Percentiles rank a stretch among this genome's conserved stretches.
Evolutionary conservation across 805 yeast species (phyloP).

Genomic region (Saturnispora kantuleensis): DNA sequence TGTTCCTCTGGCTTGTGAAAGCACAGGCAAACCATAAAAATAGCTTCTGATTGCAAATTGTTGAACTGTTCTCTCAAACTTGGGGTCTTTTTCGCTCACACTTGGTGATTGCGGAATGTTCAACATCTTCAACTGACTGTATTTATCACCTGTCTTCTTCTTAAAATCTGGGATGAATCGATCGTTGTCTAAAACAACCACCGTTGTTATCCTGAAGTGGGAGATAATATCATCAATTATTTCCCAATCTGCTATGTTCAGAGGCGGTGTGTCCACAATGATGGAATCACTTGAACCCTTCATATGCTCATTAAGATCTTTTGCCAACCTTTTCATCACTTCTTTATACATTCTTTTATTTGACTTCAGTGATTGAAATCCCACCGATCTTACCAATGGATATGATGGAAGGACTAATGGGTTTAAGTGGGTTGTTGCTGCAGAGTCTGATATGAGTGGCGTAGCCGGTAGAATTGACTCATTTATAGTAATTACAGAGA

Average conservation of each 20-base stretch:
- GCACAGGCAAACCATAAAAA: constrained; percentile 54
- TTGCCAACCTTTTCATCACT: background rate
- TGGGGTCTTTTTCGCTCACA: constrained; percentile 62
- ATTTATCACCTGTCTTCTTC: constrained; percentile 31
- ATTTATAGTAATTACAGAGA: constrained; percentile 42
- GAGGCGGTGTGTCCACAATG: constrained; percentile 67
- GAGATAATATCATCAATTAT: constrained; percentile 48
- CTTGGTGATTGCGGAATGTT: constrained; percentile 70
- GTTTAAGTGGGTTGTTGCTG: constrained; percentile 2
- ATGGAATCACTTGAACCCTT: constrained; percentile 47
- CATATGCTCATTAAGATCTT: background rate
- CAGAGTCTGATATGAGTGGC: constrained; percentile 3
- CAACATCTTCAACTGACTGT: constrained; percentile 31
- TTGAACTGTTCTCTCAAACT: constrained; percentile 59
- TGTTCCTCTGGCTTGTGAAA: constrained; percentile 3
- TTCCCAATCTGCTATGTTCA: constrained; percentile 39
- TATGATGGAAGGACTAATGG: background rate
- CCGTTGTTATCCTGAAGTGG: constrained; percentile 46
- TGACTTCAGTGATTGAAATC: constrained; percentile 3
- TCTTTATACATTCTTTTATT: constrained; percentile 3
- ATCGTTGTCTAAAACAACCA: constrained; percentile 73
- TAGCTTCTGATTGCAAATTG: constrained; percentile 75
- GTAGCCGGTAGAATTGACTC: background rate
- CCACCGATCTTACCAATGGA: constrained; percentile 1
- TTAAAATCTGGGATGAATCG: constrained; percentile 53